Percentiles rank a stretch among this genome's conserved stretches.
phyloP scores from a whole-genome alignment of 805 yeast genomes.

The Tetrapisispora phaffii region DNA sequence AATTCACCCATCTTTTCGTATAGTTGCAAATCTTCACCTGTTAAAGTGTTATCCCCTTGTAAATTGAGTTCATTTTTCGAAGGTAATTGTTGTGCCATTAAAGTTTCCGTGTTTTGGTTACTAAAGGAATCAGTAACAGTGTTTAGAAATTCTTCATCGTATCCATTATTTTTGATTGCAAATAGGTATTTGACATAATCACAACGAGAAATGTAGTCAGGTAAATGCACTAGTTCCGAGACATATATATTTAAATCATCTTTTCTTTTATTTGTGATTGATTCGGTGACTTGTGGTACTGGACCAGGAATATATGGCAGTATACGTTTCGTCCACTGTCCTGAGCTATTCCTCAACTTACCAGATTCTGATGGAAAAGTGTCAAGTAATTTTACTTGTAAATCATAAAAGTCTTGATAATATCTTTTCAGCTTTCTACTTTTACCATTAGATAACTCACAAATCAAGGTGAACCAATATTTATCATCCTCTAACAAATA shows the following conservation, averaged over 20 bases:
- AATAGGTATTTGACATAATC: constrained; percentile 63
- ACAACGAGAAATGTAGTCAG: constrained; percentile 63
- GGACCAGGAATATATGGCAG: constrained; percentile 97
- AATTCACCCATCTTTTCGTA: constrained; percentile 21
- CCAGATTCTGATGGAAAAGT: constrained; percentile 91
- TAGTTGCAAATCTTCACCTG: constrained; percentile 26
- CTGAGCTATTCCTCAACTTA: constrained; percentile 35
- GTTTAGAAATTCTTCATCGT: constrained; percentile 23
- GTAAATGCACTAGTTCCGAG: constrained; percentile 54
- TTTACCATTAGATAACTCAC: constrained; percentile 58
- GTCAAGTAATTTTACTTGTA: constrained; percentile 75
- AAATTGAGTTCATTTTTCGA: constrained; percentile 1
- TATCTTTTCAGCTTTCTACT: constrained; percentile 68
- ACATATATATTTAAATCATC: constrained; percentile 49
- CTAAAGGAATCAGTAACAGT: background rate
- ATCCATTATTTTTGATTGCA: constrained; percentile 36
- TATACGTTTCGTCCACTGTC: constrained; percentile 63
- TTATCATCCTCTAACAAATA: constrained; percentile 76
- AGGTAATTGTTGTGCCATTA: background rate
- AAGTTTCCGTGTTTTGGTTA: background rate
- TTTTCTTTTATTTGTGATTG: constrained; percentile 46
- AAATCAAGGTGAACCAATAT: constrained; percentile 76
- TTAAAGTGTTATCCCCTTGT: constrained; percentile 26
- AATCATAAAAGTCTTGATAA: constrained; percentile 92
- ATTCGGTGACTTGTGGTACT: constrained; percentile 77